Evolutionary conservation across 2,329 filamentous ascomycete genomes (phyloP), one percentile per base, ranked within the genome.

Genomic region (Teratosphaeria zuluensis): DNA sequence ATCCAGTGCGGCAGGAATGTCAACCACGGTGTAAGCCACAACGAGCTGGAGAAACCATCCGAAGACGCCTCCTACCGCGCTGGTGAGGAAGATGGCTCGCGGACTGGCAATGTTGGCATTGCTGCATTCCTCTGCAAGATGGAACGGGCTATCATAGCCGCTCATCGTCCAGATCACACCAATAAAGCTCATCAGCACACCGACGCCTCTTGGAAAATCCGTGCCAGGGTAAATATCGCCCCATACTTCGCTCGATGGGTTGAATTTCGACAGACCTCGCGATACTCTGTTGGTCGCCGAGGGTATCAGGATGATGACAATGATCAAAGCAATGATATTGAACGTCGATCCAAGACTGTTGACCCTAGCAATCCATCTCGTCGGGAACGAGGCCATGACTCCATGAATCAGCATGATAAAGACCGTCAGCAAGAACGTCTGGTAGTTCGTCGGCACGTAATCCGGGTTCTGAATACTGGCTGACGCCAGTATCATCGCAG

Each of bases 41-140:
- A 89, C 84, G 9, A 89, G 76, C 69, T 89, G 87, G n/a, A 90
- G 73, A 64, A 87, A 83, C 83, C 86, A 90, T 53, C 87, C 87
- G 61, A 87, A 78, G 2, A 86, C 61, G 1, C 86, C 86, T 5
- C 87, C 87, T 1, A 85, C 76, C 1, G 75, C 81, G 0, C 84
- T 84, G 0, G 87, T 90, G 68, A 89, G 76, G 42, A 89, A 82
- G 56, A 90, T 90, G 7, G 87, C 87, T 12, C 87, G 81, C 0
- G 87, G 87, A 9, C 85, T 82, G 32, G 87, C 86, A 53, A 89
- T 74, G 64, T 82, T 84, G 31, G 87, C 87, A 64, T 90, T 90
- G 60, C 83, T 85, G 72, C 87, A 90, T 71, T 90, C 87, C 68
- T 90, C 87, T 3, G 84, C 81, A n/a, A 90, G 73, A 72, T 90